A percentile compares a stretch with the other conserved stretches of the same genome.
Conservation (phyloP, 2,329 filamentous ascomycete genomes). For the Ascomycota sp. region DNA sequence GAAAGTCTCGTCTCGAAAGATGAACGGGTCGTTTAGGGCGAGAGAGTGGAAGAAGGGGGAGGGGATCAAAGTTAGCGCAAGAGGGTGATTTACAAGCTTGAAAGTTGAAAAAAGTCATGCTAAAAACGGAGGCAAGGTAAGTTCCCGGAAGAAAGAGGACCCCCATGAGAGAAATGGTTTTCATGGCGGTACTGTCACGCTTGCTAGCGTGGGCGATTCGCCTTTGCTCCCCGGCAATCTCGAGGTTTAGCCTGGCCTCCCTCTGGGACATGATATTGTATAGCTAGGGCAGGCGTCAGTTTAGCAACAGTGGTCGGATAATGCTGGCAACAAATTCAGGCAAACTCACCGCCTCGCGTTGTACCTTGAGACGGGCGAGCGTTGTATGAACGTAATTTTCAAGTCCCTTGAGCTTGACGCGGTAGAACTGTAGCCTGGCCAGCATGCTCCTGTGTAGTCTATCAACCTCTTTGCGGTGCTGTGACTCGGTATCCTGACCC, state of each 20-base stretch:
- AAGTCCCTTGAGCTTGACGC: slow-evolving; percentile 37
- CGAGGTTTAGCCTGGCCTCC: slow-evolving; percentile 41
- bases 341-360: slow-evolving; percentile 34
- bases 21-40: not conserved
- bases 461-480: slow-evolving; percentile 14
- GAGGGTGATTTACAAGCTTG: slow-evolving; percentile 16
- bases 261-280: slow-evolving; percentile 48
- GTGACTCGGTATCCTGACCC: not conserved
- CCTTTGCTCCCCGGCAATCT: slow-evolving; percentile 40
- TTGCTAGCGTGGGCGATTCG: slow-evolving; percentile 39
- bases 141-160: slow-evolving; percentile 43
- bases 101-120: slow-evolving; percentile 49
- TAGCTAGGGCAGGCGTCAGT: slow-evolving; percentile 17
- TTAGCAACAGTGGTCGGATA: no score
- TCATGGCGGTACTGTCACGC: slow-evolving; percentile 43
- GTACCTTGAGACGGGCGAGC: slow-evolving; percentile 37
- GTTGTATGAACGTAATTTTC: slow-evolving; percentile 44
- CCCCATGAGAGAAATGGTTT: slow-evolving; percentile 41
- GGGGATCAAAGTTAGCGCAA: not conserved
- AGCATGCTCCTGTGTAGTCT: slow-evolving; percentile 31
- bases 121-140: slow-evolving; percentile 41
- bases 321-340: no score
- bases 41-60: not conserved
- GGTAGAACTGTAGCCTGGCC: slow-evolving; percentile 37
- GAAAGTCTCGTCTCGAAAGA: no score